These are phyloP conservation scores for Dendrocalamus sinicus DNA, from an alignment of 176 grass and related monocot genomes.

Conservation along the genomic window DNA sequence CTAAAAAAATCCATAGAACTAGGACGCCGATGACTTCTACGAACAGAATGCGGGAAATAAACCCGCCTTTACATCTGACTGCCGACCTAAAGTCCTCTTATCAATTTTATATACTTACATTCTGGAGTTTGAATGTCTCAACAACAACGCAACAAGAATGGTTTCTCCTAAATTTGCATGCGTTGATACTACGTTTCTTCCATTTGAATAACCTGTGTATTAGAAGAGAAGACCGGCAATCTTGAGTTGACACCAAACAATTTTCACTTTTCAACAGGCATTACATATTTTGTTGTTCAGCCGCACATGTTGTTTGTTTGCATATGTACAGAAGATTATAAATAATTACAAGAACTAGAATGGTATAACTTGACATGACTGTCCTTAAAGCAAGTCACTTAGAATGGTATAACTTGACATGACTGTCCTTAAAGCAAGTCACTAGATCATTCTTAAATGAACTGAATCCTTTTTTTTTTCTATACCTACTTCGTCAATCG, in stretches of 20 bases:
- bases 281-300: not conserved
- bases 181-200: not conserved
- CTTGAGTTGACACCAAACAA: not conserved
- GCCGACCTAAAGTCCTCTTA: not conserved
- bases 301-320: conserved; percentile 1
- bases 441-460: not conserved
- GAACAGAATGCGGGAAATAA: not conserved
- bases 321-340: conserved; percentile 4
- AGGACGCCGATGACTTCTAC: not conserved
- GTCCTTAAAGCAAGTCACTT: not conserved
- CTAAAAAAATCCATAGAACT: not conserved
- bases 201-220: not conserved
- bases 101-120: not conserved
- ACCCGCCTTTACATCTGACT: not conserved
- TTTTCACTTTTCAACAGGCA: conserved; percentile 15
- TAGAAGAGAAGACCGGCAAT: not conserved
- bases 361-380: conserved; percentile 2
- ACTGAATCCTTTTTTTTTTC: not conserved
- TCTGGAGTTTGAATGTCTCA: conserved; percentile 8
- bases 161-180: conserved; percentile 8
- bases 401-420: not conserved
- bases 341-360: not conserved
- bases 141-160: not conserved
- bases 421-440: not conserved
- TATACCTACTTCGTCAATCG: conserved; percentile 4